Evolutionary conservation across 306 rosid genomes (phyloP).

Genomic region (Coriaria nepalensis): DNA sequence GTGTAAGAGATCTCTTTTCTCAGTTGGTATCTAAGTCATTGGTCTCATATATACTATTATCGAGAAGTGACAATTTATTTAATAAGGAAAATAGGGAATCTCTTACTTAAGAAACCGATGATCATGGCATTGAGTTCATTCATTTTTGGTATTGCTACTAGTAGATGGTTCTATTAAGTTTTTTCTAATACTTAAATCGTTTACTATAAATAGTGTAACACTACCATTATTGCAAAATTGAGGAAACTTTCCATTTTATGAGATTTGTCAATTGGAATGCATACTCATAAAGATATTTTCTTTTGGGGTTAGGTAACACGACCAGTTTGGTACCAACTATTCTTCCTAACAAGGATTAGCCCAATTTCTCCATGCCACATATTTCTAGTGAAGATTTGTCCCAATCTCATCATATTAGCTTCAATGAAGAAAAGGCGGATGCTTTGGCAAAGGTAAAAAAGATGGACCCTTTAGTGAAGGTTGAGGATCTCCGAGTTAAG

Average conservation of each 20-base stretch:
- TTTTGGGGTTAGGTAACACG: constrained; percentile 25
- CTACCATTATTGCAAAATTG: background rate
- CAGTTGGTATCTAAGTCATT: constrained; percentile 62
- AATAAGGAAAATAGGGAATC: constrained; percentile 28
- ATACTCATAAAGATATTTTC: background rate
- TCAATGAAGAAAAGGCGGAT: constrained; percentile 28
- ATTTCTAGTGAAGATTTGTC: constrained; percentile 17
- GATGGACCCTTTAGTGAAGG: constrained; percentile 26
- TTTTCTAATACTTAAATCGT: background rate
- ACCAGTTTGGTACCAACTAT: constrained; percentile 21
- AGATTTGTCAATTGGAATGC: too few relatives aligned
- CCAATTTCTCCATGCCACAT: constrained; percentile 25
- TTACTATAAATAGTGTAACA: background rate
- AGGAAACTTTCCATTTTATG: background rate
- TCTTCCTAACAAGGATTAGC: constrained; percentile 24
- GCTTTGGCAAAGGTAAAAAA: constrained; percentile 37
- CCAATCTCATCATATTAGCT: constrained; percentile 18
- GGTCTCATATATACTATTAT: constrained; percentile 50
- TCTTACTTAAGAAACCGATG: constrained; percentile 26
- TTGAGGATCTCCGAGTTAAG: constrained; percentile 63
- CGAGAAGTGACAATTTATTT: constrained; percentile 36
- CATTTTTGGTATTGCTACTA: background rate
- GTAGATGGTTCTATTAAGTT: background rate
- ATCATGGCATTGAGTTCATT: constrained; percentile 40
- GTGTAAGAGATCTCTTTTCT: constrained; percentile 65